Base-by-base conservation (phyloP, 1,284 basidiomycete species). In the Ganoderma lingzhi region DNA sequence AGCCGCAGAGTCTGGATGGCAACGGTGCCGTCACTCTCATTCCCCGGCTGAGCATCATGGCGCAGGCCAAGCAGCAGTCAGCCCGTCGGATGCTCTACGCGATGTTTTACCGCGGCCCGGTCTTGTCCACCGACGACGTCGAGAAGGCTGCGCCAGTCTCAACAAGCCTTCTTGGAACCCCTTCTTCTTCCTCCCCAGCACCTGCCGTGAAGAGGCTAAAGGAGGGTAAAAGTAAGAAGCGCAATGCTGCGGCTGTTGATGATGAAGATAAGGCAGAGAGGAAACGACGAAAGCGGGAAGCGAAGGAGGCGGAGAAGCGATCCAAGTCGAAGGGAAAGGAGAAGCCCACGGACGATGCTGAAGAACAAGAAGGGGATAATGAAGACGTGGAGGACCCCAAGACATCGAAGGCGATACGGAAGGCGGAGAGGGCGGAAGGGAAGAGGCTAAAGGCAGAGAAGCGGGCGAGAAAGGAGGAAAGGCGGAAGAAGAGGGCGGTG, bases 11-110 rank as follows among this genome's bases (percentile, higher is more conserved):
- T n/a, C 10, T 53, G 12, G 75, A 79, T 55, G 71, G 77, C 41
- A 70, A 78, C 53, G 59, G 74, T 45, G 76, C 74, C 56, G 71
- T 77, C 37, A 71, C 78, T 53, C 58, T 75, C 51, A 77, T 74
- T 55, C 78, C 83, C 37, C 84, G 82, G 59, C 77, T 87, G 30
- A 89, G 84, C 70, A 82, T 95, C 14, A 80, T 94, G 65, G 86
- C 89, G 0, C 80, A 84, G 1, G 91, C 93, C 6, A 95, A 95
- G 79, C 85, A 91, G 65, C 93, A 96, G 75, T 88, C 93, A 17
- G 96, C 95, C 0, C 87, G 87, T 68, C 84, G 88, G 37, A 86
- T 85, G 41, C 84, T 97, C 1, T 97, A 97, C 78, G 86, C 93
- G 2, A 85, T 86, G 65, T 97, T 97, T 79, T 92, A 93, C 76